Base-by-base conservation (phyloP, 1,284 basidiomycete genomes). In the Mixia osmundae region DNA sequence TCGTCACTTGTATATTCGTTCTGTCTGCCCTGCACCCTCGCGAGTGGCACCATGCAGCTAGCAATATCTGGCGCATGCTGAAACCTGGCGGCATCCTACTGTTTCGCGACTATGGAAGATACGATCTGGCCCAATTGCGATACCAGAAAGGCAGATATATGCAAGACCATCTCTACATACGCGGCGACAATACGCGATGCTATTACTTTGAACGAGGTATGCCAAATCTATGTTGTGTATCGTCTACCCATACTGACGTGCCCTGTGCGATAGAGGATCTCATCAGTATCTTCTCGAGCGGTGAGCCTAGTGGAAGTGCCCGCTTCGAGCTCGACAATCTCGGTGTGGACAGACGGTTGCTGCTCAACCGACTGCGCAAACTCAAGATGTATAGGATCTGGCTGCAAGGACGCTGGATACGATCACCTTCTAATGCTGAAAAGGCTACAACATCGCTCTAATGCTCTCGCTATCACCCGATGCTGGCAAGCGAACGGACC, bases 141-240 rank as follows among this genome's bases (percentile, higher is more conserved):
- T 94, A 97, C 64, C 89, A 82, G 56, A 67, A 69, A 14, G 71
- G 76, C 2, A 65, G 91, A 21, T 64, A 40, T 18, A 51, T 97
- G 44, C 65, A 97, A 11, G 76, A 80, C 26, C 35, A 87, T 89
- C 54, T 78, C 45, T 94, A 94, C 50, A 74, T 87, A 34, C 68
- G 89, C 32, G 89, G 89, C 1, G 89, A 97, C 57, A 89, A 87
- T 46, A 97, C 89, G 0, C 64, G 91, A 24, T 87, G 94, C 0
- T 94, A 91, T 56, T 94, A 91, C 55, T 94, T 94, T 49, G 76
- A 78, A 43, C 55, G 76, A 14, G 77, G 79, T 76, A 45, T 30
- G 64, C 52, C 1, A 12, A 19, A n/a, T n/a, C n/a, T n/a, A n/a
- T n/a, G n/a, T n/a, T n/a, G n/a, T n/a, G n/a, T n/a, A n/a, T n/a